Percentiles rank a stretch among this genome's conserved stretches.
These are phyloP conservation scores for Tricholoma furcatifolium DNA, from an alignment of 768 basidiomycete genomes.

Conservation along the genomic window DNA sequence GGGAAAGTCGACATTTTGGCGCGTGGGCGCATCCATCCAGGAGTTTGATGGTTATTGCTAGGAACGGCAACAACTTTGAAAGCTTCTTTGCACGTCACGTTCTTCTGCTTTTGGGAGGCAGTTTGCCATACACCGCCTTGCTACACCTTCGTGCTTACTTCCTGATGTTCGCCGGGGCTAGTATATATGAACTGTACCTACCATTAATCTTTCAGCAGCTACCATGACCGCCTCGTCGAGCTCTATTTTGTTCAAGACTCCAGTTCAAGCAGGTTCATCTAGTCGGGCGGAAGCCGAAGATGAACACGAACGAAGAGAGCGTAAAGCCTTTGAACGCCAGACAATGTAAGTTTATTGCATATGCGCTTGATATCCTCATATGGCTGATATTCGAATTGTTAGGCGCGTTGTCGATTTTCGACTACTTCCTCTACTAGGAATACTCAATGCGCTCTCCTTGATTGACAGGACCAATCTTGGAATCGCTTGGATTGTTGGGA, in stretches of 20 bases:
- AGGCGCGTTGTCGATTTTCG: conserved; percentile 34
- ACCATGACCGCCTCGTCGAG: conserved; percentile 11
- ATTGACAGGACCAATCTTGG: conserved; percentile 35
- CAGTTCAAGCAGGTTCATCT: background rate
- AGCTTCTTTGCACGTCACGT: background rate
- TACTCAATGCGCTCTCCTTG: conserved; percentile 33
- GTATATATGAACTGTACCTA: conserved; percentile 8
- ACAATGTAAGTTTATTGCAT: conserved; percentile 17
- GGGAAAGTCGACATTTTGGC: background rate
- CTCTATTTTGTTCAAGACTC: conserved; percentile 1
- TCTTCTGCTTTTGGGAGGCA: conserved; percentile 6
- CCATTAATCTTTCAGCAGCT: background rate
- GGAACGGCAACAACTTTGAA: background rate
- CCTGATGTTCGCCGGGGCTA: background rate
- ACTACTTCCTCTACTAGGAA: conserved; percentile 33
- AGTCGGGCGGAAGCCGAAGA: conserved; percentile 3
- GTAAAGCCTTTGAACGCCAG: conserved; percentile 13
- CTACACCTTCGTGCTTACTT: conserved; percentile 7
- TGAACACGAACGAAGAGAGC: conserved; percentile 1
- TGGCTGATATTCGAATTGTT: background rate
- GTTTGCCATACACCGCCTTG: background rate
- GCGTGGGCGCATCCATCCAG: conserved; percentile 11
- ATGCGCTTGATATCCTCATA: background rate
- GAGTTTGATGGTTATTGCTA: conserved; percentile 1
- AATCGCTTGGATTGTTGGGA: conserved; percentile 34